Percentiles rank a stretch among this genome's conserved stretches.
Conservation (phyloP, 2,329 filamentous ascomycete genomes). For the Phaeosphaeria sp. region DNA sequence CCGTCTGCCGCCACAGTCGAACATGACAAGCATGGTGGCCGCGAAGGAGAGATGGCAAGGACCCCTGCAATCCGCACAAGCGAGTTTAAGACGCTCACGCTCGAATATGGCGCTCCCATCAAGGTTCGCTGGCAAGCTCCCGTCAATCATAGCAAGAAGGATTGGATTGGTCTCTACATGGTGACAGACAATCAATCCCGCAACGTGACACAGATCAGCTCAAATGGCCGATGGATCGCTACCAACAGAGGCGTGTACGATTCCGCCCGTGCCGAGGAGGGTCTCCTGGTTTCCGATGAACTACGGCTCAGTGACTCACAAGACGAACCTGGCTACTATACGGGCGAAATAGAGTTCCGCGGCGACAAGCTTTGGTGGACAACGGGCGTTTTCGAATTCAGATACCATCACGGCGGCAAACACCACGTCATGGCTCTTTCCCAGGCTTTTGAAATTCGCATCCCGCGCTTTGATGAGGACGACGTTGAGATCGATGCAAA, state of each 20-base stretch:
- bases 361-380: slow-evolving; percentile 99
- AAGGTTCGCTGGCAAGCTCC: slow-evolving; percentile 91
- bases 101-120: slow-evolving; percentile 91
- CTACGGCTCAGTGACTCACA: slow-evolving; percentile 56
- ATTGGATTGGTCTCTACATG: slow-evolving; percentile 97
- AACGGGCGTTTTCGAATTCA: slow-evolving; percentile 93
- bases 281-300: slow-evolving; percentile 74
- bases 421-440: slow-evolving; percentile 96
- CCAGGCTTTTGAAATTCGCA: slow-evolving; percentile 87
- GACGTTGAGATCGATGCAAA: slow-evolving; percentile 65
- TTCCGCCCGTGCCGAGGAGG: slow-evolving; percentile 73
- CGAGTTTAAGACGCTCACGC: slow-evolving; percentile 74
- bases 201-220: slow-evolving; percentile 82
- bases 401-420: slow-evolving; percentile 92
- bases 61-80: slow-evolving; percentile 66
- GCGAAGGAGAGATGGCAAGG: slow-evolving; percentile 74
- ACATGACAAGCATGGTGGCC: slow-evolving; percentile 69
- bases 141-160: slow-evolving; percentile 82
- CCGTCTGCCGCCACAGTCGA: slow-evolving; percentile 55
- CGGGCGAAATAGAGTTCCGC: slow-evolving; percentile 84
- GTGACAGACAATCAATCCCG: slow-evolving; percentile 91
- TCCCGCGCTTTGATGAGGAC: slow-evolving; percentile 81
- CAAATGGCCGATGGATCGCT: slow-evolving; percentile 87
- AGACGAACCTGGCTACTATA: slow-evolving; percentile 66
- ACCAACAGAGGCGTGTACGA: slow-evolving; percentile 80